Base-by-base conservation (phyloP, 768 basidiomycete species). In the Mycena leptocephala region DNA sequence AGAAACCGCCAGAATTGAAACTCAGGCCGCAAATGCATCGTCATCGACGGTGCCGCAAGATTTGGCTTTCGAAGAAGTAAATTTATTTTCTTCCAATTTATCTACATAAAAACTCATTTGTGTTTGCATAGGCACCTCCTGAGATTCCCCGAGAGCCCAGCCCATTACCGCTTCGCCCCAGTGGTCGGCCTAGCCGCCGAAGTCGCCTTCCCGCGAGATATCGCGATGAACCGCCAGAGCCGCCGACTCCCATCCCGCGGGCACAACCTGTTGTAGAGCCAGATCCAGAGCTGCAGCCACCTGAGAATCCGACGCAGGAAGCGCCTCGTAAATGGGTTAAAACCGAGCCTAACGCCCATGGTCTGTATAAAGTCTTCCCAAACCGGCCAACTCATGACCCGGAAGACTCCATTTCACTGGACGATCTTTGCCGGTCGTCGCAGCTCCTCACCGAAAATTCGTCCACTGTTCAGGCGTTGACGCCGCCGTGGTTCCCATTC, bases 341-440 rank as follows among this genome's bases (percentile, higher is more conserved):
- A 55, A 83, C 80, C 1, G 65, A 78, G 37, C 79, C 79, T 3
- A 77, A 83, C 51, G 35, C 61, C 1, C 75, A 79, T 58, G 81
- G 82, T 0, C 64, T 82, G 5, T 84, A 80, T 68, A 75, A 77
- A 18, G 69, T 79, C 6, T 84, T 81, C 62, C 55, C 68, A 6
- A 32, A 59, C n/a, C 76, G 53, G 22, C 80, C 81, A 2, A 59
- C 73, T 4, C 73, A 46, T 28, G 75, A 79, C 26, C 80, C 82
- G 10, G 81, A 82, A 14, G 72, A 81, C 3, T 26, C 66, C 5
- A 5, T 76, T 13, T 41, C 68, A 8, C 76, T 79, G 26, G 71
- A 76, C 39, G 67, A 73, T 69, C 59, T 78, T n/a, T 82, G 77
- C 48, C 72, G 79, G 20, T 70, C 75, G 20, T 68, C 74, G 1